A percentile compares a stretch with the other conserved stretches of the same genome.
These are phyloP conservation scores for Phalaenopsis aphrodite DNA, from an alignment of 106 monocot genomes.

Conservation along the genomic window DNA sequence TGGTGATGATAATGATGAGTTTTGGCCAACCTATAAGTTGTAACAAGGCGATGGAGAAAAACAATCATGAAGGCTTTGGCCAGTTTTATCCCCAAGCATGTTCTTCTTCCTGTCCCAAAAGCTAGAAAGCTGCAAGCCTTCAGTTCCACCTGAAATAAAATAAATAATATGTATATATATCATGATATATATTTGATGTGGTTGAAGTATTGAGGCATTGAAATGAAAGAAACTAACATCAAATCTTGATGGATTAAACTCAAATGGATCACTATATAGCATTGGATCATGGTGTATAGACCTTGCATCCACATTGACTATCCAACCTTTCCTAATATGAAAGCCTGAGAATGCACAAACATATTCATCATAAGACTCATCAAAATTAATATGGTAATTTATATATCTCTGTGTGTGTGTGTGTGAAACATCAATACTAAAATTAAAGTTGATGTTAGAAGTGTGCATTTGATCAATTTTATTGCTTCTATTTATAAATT, in stretches of 20 bases:
- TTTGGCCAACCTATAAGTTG: slow-evolving; percentile 40
- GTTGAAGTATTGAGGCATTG: too few relatives aligned
- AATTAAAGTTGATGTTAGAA: too few relatives aligned
- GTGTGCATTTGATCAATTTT: too few relatives aligned
- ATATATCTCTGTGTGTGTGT: too few relatives aligned
- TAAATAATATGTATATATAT: background rate
- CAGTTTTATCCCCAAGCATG: slow-evolving; percentile 79
- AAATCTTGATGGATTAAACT: slow-evolving; percentile 65
- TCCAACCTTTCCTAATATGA: slow-evolving; percentile 61
- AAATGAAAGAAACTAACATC: slow-evolving; percentile 23
- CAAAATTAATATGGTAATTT: too few relatives aligned
- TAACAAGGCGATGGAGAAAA: slow-evolving; percentile 65
- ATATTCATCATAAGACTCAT: too few relatives aligned
- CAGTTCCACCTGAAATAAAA: slow-evolving; percentile 29
- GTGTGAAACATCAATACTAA: too few relatives aligned
- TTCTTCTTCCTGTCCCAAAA: slow-evolving; percentile 65
- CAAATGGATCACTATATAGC: slow-evolving; percentile 41
- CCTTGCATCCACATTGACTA: slow-evolving; percentile 76
- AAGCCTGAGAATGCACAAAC: slow-evolving; percentile 34
- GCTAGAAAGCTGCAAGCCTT: slow-evolving; percentile 56
- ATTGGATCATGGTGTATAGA: slow-evolving; percentile 48
- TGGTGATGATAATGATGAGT: background rate
- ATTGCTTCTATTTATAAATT: too few relatives aligned
- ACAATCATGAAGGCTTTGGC: slow-evolving; percentile 82
- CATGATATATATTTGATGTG: background rate